These are phyloP conservation scores for Malassezia equina DNA, from an alignment of 1,284 basidiomycete genomes.

Conservation along the genomic window DNA sequence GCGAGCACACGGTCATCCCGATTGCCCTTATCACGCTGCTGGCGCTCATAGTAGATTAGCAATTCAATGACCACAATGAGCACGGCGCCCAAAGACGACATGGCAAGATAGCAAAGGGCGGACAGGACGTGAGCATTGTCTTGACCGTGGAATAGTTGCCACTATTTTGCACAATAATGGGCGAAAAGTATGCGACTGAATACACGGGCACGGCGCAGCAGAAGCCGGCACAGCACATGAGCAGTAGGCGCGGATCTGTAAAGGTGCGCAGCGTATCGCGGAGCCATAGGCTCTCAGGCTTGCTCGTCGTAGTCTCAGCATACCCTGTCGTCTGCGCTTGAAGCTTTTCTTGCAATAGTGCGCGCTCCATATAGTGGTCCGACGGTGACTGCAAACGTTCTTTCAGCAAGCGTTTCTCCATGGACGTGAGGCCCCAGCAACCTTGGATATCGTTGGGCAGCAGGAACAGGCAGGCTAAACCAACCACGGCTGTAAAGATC, in stretches of 20 bases:
- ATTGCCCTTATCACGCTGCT: conserved; percentile 23
- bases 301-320: neutral
- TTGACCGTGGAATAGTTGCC: conserved; percentile 20
- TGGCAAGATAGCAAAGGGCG: conserved; percentile 30
- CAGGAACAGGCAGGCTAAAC: conserved; percentile 24
- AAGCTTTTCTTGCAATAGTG: neutral
- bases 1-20: conserved; percentile 24
- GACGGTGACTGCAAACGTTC: conserved; percentile 21
- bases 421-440: conserved; percentile 26
- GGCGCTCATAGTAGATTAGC: conserved; percentile 26
- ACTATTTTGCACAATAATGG: conserved; percentile 32
- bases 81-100: conserved; percentile 20
- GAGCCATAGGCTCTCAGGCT: conserved; percentile 10
- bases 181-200: conserved; percentile 33
- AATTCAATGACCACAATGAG: conserved; percentile 26
- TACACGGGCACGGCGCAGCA: conserved; percentile 28
- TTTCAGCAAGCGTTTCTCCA: conserved; percentile 24
- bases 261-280: conserved; percentile 28
- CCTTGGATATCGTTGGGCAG: conserved; percentile 29
- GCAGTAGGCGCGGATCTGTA: conserved; percentile 24
- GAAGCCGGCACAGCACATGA: conserved; percentile 26
- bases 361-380: neutral
- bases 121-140: conserved; percentile 34
- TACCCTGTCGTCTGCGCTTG: neutral
- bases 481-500: conserved; percentile 32